Percentiles rank a stretch among this genome's conserved stretches.
phyloP scores from a whole-genome alignment of 73 alveolate species.

The Paraurostyla sp. region DNA sequence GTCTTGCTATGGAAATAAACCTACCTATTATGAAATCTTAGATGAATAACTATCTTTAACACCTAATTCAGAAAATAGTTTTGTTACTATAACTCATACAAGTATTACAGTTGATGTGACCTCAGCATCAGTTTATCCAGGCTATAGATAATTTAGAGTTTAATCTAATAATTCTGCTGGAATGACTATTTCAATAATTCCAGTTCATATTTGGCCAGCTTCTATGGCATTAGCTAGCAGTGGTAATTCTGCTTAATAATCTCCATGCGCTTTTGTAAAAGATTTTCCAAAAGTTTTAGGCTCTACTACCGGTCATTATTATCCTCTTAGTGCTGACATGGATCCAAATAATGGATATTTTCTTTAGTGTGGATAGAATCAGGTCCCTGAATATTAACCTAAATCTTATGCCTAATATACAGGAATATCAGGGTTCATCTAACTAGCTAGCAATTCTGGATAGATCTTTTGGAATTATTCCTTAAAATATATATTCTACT shows the following conservation, averaged over 20 bases:
- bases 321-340: background rate
- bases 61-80: too few relatives aligned
- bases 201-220: background rate
- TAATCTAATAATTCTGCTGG: background rate
- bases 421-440: background rate
- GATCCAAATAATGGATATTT: slow-evolving; percentile 9
- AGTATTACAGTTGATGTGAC: slow-evolving; percentile 7
- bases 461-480: background rate
- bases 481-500: background rate
- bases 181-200: background rate
- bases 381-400: background rate
- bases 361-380: background rate
- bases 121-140: background rate
- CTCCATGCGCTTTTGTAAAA: too few relatives aligned
- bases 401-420: background rate
- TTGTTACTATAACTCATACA: background rate
- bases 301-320: background rate
- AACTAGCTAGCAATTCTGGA: background rate
- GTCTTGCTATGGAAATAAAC: too few relatives aligned
- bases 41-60: too few relatives aligned
- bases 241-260: background rate
- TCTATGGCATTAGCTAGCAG: background rate
- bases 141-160: background rate
- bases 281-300: background rate
- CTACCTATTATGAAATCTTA: too few relatives aligned